Evolutionary conservation across 2,329 filamentous ascomycete genomes (phyloP), one percentile per base, ranked within the genome.

Genomic region (Beauveria brongniartii): DNA sequence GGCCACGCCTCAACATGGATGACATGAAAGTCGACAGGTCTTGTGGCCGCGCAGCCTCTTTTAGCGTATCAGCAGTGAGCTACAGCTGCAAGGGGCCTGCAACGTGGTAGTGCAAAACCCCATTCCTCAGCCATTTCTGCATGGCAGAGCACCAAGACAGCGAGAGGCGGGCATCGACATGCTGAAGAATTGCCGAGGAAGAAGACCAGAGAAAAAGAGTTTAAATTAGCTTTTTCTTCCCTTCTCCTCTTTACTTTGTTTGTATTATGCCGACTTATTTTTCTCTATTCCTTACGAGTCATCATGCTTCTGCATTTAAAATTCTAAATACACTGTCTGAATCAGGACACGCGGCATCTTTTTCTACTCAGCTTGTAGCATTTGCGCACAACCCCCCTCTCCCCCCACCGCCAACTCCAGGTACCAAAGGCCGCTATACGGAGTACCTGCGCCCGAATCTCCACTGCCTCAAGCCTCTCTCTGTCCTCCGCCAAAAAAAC

Each of bases 101-200:
- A 50, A 26, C 6, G 26, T 28, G 24, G 14, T 24, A 24, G 20
- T 47, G 20, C 14, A 47, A 22, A 26, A 9, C 57, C 47, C 41
- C 57, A 60, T 54, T 60, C 57, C 40, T 26, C 44, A 22, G 40
- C 53, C 51, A 43, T 54, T 54, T 41, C n/a, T 18, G 34, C 22
- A 22, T 22, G 22, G 53, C 24, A 14, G 26, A 41, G 30, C 41
- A 37, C 34, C 34, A 28, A 60, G 57, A 54, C 58, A 55, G 22
- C 14, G 20, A n/a, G 37, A 44, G 48, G 51, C 56, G 26, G 40
- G 40, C 43, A 60, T 47, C 58, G 24, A 48, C 40, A 46, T 16
- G 34, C 34, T 37, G 37, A 47, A 48, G 22, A 55, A 54, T 10
- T n/a, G 28, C 18, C 26, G 16, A 24, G 22, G 26, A 28, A 24